Evolutionary conservation across 2,329 filamentous ascomycete species (phyloP).

Genomic region (Emmonsiellopsis sp.): DNA sequence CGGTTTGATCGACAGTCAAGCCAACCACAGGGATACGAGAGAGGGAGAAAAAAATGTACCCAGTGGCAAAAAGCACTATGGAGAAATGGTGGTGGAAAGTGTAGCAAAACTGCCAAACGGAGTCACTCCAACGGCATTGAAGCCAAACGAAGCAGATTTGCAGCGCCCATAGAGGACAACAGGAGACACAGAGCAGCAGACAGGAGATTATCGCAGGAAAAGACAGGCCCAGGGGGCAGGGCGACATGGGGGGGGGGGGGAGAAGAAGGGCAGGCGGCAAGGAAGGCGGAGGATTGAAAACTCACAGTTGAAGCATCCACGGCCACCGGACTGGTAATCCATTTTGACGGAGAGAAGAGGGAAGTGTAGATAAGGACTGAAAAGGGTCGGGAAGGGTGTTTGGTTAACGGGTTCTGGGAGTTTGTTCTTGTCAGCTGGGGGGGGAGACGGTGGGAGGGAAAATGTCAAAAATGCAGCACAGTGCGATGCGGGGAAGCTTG

Average conservation of each 20-base stretch:
- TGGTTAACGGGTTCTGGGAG: too few relatives aligned
- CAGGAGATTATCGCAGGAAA: too few relatives aligned
- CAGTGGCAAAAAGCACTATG: too few relatives aligned
- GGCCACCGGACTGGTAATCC: constrained; percentile 41
- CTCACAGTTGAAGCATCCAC: constrained; percentile 53
- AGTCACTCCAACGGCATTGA: too few relatives aligned
- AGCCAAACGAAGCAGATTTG: too few relatives aligned
- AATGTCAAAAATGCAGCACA: constrained; percentile 4
- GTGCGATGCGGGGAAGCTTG: constrained; percentile 7
- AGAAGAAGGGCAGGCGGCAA: constrained; percentile 1
- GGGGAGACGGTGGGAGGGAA: background rate
- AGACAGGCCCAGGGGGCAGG: background rate
- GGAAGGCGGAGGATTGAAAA: constrained; percentile 18
- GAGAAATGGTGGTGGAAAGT: too few relatives aligned
- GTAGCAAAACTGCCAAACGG: too few relatives aligned
- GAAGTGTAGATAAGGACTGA: constrained; percentile 6
- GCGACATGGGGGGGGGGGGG: background rate
- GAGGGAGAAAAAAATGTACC: background rate
- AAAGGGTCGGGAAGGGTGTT: background rate
- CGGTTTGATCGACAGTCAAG: background rate
- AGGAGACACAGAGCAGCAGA: background rate
- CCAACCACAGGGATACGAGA: background rate
- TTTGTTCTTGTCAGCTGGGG: background rate
- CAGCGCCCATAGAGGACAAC: background rate
- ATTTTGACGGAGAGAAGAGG: constrained; percentile 26